Conservation (phyloP, 2,329 filamentous ascomycete genomes). For the Fusarium domesticum region DNA sequence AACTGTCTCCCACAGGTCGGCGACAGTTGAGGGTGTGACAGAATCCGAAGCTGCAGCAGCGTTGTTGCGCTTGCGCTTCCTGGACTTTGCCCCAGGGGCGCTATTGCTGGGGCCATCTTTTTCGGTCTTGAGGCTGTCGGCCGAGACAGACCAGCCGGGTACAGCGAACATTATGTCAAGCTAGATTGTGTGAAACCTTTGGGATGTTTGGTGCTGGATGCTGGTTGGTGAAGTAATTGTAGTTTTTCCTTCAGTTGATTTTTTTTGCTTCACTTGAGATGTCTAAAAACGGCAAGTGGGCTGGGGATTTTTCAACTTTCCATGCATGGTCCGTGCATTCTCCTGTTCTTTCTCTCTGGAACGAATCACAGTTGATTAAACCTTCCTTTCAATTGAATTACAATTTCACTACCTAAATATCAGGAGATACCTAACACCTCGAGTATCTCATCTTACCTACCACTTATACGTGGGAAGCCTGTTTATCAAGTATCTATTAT, state of each 20-base stretch:
- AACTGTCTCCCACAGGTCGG: constrained; percentile 73
- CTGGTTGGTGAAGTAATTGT: background rate
- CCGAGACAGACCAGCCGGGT: constrained; percentile 83
- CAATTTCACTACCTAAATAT: too few species aligned
- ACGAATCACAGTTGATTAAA: too few species aligned
- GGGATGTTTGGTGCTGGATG: constrained; percentile 3
- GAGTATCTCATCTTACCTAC: too few species aligned
- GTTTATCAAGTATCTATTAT: too few species aligned
- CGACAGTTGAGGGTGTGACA: constrained; percentile 69
- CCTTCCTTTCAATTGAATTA: too few species aligned
- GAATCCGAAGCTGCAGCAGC: constrained; percentile 17
- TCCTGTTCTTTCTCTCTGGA: too few species aligned
- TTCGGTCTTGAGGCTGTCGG: constrained; percentile 69
- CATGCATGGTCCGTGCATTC: too few species aligned
- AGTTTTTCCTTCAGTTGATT: constrained; percentile 7
- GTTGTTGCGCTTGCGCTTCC: constrained; percentile 53
- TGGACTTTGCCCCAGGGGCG: constrained; percentile 46
- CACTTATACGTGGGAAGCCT: too few species aligned
- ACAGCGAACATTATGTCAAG: constrained; percentile 75
- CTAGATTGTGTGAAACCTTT: background rate
- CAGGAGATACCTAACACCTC: too few species aligned
- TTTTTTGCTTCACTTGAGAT: too few species aligned
- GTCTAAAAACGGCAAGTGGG: too few species aligned
- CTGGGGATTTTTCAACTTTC: too few species aligned
- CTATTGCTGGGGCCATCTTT: constrained; percentile 36